phyloP scores from a whole-genome alignment of 2,329 filamentous ascomycete species.

The Proliferodiscus dingleyae region DNA sequence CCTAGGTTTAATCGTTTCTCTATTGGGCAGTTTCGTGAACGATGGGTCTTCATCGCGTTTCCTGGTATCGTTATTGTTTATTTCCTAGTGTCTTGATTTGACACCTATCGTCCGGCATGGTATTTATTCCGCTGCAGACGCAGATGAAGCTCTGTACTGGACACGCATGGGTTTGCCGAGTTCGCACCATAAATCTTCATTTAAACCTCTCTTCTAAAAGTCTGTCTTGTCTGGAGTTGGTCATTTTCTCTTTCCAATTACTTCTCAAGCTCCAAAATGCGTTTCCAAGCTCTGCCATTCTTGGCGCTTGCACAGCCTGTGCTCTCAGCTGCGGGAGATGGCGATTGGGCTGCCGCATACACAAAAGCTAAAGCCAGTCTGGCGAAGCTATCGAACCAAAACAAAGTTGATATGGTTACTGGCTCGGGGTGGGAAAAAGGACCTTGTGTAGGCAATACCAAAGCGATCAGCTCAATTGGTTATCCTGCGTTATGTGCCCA shows the following conservation, averaged over 20 bases:
- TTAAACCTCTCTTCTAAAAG: no score
- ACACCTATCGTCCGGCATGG: neutral
- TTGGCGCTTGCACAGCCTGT: slow-evolving; percentile 15
- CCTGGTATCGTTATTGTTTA: neutral
- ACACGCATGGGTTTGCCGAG: no score
- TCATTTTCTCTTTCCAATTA: no score
- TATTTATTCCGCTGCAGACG: neutral
- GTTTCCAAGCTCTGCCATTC: slow-evolving; percentile 5
- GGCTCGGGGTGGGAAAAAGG: slow-evolving; percentile 73
- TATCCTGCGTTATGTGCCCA: slow-evolving; percentile 75
- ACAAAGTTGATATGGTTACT: slow-evolving; percentile 77
- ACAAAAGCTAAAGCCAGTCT: slow-evolving; percentile 64
- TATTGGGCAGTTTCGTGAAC: neutral
- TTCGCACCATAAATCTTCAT: no score
- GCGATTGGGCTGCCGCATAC: slow-evolving; percentile 63
- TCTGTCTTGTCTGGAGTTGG: no score
- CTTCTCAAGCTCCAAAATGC: slow-evolving; percentile 10
- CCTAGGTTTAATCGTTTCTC: neutral
- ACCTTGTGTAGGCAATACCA: slow-evolving; percentile 61
- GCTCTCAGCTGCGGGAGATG: slow-evolving; percentile 17
- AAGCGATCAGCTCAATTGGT: slow-evolving; percentile 49
- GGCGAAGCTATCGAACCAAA: slow-evolving; percentile 62
- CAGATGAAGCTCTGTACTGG: neutral
- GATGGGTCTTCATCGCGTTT: neutral
- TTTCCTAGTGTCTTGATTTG: neutral